Conservation (phyloP, 768 basidiomycete genomes). For the Cystobasidium onofrii region DNA sequence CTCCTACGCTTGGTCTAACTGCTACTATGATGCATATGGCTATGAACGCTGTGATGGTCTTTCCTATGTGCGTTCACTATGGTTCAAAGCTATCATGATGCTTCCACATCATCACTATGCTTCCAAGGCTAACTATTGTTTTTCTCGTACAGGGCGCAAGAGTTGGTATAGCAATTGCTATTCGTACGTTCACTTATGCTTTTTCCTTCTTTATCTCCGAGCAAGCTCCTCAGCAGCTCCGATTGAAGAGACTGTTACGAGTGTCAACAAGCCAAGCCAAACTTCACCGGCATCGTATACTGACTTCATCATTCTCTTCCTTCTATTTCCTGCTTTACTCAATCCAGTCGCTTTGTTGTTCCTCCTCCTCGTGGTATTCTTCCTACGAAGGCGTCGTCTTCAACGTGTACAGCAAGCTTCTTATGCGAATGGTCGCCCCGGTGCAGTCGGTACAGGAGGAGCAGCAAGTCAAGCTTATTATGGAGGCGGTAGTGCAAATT, state of each 20-base stretch:
- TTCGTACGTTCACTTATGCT: not conserved
- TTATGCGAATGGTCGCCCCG: not conserved
- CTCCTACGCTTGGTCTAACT: constrained; percentile 5
- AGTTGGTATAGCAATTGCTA: not conserved
- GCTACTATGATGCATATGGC: not conserved
- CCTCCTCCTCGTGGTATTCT: not conserved
- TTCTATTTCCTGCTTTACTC: too few species aligned
- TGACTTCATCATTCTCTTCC: not conserved
- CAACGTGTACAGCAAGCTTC: not conserved
- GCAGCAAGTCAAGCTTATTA: not conserved
- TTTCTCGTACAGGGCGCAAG: constrained; percentile 3
- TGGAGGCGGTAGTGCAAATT: not conserved
- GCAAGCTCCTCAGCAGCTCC: too few species aligned
- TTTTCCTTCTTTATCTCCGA: not conserved
- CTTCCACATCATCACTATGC: not conserved
- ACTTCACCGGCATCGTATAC: too few species aligned
- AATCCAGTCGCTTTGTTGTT: not conserved
- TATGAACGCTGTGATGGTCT: not conserved
- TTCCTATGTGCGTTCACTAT: not conserved
- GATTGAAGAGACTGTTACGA: too few species aligned
- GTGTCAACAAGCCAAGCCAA: too few species aligned
- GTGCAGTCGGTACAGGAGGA: not conserved
- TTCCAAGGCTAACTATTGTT: too few species aligned
- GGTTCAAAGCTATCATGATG: too few species aligned
- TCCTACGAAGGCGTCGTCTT: not conserved